Evolutionary conservation across 768 basidiomycete species (phyloP), one percentile per base, ranked within the genome.

Genomic region (Lentinula sp.): DNA sequence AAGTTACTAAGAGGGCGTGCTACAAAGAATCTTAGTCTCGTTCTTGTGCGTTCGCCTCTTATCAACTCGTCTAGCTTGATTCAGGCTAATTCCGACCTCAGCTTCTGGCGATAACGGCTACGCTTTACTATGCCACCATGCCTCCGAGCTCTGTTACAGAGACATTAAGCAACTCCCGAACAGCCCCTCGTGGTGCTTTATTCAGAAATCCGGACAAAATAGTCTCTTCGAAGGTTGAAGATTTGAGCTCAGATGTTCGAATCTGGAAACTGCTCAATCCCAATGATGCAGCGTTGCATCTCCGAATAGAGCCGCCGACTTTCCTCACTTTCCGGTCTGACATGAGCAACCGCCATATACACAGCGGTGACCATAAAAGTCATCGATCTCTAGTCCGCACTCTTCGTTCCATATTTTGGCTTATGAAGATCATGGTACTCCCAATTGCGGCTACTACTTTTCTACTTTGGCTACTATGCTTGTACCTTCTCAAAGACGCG

Each of bases 401-500:
- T 15, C 69, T 84, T 50, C 82, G 83, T 57, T 78, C 86, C 11
- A 65, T 89, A 7, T 70, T 85, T n/a, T 92, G 92, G 86, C 71
- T 92, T 28, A 65, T 88, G 66, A 91, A 91, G 72, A 89, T 95
- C 63, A 84, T 98, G 71, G 76, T 93, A 2, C 72, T 95, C 0
- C 96, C 96, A 0, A 95, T 97, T 69, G 82, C 84, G 7, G 78
- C 79, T 5, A 96, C 95, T 0, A 91, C 89, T 6, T 74, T 80
- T 28, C 71, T 82, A 3, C 78, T 98, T 9, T 98, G 90, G 70
- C 79, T 82, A 7, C 73, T 98, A 10, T 77, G 96, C 7, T 78
- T 93, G 9, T 95, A 95, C 69, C 79, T 99, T 2, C 76, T 98
- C 63, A 96, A 95, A 75, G 88, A 96, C 65, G 85, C 93, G 0